Conservation (phyloP, 2,329 filamentous ascomycete genomes). For the Botrytis hyacinthi region DNA sequence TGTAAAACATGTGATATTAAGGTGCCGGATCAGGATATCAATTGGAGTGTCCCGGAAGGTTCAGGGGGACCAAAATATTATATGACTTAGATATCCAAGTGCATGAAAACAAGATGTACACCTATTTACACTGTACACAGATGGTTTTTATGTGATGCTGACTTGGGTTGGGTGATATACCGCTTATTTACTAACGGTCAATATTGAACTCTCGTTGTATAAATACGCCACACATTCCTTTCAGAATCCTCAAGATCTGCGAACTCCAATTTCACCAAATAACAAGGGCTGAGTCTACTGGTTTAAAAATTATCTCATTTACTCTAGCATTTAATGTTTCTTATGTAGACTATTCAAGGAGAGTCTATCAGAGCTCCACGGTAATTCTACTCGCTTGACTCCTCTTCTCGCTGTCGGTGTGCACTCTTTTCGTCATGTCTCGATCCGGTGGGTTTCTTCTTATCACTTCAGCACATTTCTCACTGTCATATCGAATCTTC, state of each 20-base stretch:
- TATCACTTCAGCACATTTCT: background rate
- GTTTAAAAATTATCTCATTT: background rate
- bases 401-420: background rate
- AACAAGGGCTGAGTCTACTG: background rate
- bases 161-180: background rate
- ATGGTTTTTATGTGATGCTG: background rate
- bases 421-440: background rate
- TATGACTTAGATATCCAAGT: conserved; percentile 49
- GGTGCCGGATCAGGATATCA: conserved; percentile 88
- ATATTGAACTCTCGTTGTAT: background rate
- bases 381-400: background rate
- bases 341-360: background rate
- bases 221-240: background rate
- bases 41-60: conserved; percentile 46
- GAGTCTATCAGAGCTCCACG: rapidly evolving
- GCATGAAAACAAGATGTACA: background rate
- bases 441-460: background rate
- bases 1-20: conserved; percentile 99
- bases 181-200: background rate
- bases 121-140: background rate
- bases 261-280: background rate
- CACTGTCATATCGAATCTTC: background rate
- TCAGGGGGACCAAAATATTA: conserved; percentile 75
- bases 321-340: background rate
- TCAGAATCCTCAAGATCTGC: background rate